phyloP scores from a whole-genome alignment of 768 basidiomycete genomes.

The Rhodotorula toruloides region DNA sequence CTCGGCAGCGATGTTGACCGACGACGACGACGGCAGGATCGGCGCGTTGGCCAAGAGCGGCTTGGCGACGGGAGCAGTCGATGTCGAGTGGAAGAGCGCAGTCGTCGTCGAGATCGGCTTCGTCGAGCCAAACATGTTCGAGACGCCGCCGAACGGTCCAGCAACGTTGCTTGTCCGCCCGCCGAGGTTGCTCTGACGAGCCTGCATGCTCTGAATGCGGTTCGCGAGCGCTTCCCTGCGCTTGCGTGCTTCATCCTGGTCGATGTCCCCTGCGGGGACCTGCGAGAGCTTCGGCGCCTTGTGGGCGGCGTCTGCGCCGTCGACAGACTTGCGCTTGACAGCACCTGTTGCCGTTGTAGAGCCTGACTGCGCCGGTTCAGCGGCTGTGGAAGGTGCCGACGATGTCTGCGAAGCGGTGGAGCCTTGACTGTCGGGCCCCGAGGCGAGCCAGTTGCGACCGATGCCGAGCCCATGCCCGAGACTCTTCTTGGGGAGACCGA shows the following conservation, averaged over 20 bases:
- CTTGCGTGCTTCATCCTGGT: conserved; percentile 18
- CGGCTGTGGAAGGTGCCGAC: background rate
- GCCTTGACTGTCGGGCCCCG: conserved; percentile 13
- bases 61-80: background rate
- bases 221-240: conserved; percentile 18
- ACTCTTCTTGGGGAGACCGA: conserved; percentile 36
- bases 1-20: background rate
- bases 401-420: conserved; percentile 1
- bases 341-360: conserved; percentile 14
- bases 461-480: conserved; percentile 21
- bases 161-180: conserved; percentile 16
- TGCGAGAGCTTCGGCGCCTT: conserved; percentile 21
- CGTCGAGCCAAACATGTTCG: background rate
- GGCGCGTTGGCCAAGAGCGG: background rate
- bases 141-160: background rate
- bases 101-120: conserved; percentile 6
- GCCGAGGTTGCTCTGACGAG: conserved; percentile 19
- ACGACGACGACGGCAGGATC: background rate
- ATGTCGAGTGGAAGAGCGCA: background rate
- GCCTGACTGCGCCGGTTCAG: background rate
- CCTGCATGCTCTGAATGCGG: conserved; percentile 23
- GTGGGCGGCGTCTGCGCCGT: conserved; percentile 15
- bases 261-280: conserved; percentile 8
- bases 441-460: conserved; percentile 9
- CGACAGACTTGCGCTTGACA: conserved; percentile 34